phyloP scores from a whole-genome alignment of 768 basidiomycete genomes.

The Hortiboletus flavorubellus region DNA sequence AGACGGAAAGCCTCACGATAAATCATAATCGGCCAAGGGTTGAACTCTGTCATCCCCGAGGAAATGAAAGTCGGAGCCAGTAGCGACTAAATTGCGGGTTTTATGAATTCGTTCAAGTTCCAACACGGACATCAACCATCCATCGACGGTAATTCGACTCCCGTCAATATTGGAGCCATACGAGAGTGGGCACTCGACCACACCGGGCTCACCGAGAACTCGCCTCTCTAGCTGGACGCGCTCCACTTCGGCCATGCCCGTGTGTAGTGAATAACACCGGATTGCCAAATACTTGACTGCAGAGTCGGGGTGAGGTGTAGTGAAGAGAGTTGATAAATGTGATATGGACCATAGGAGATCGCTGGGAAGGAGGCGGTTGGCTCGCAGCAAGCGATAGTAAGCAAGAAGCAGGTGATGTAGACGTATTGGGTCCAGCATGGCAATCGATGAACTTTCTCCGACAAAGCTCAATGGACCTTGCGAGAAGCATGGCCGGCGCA shows the following conservation, averaged over 20 bases:
- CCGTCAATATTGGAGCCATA: slow-evolving; percentile 52
- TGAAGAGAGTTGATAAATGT: slow-evolving; percentile 42
- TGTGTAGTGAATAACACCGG: slow-evolving; percentile 72
- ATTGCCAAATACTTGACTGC: slow-evolving; percentile 71
- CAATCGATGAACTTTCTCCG: slow-evolving; percentile 25
- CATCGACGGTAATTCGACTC: slow-evolving; percentile 51
- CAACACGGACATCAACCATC: slow-evolving; percentile 76
- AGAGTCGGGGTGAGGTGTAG: slow-evolving; percentile 54
- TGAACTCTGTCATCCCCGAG: slow-evolving; percentile 31
- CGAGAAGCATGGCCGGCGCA: slow-evolving; percentile 40
- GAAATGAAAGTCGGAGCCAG: slow-evolving; percentile 46
- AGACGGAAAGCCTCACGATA: slow-evolving; percentile 45
- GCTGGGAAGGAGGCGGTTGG: slow-evolving; percentile 65
- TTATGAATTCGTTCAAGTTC: slow-evolving; percentile 62
- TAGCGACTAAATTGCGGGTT: slow-evolving; percentile 45
- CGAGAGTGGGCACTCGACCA: slow-evolving; percentile 60
- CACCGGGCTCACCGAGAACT: slow-evolving; percentile 56
- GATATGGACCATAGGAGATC: slow-evolving; percentile 57
- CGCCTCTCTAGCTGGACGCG: slow-evolving; percentile 61
- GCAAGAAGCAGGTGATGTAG: slow-evolving; percentile 72
- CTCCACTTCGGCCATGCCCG: slow-evolving; percentile 75
- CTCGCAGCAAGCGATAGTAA: slow-evolving; percentile 76
- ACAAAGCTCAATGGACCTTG: slow-evolving; percentile 56
- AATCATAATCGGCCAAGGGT: slow-evolving; percentile 42
- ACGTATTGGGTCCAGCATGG: slow-evolving; percentile 38